These are phyloP conservation scores for Chaetothyriales sp. DNA, from an alignment of 2,329 filamentous ascomycete genomes.

Conservation along the genomic window DNA sequence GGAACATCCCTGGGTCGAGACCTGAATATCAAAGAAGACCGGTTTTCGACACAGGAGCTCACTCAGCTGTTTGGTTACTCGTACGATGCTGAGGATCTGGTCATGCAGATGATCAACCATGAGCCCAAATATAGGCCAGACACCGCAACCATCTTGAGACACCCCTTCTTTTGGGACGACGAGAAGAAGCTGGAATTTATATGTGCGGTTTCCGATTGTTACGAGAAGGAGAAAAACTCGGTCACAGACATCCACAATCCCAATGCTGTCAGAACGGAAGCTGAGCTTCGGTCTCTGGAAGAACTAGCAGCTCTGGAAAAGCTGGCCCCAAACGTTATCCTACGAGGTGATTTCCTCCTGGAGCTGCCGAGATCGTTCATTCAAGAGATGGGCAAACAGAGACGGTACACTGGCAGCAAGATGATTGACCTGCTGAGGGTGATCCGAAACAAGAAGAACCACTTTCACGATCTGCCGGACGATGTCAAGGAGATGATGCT, in stretches of 20 bases:
- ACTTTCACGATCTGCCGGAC: constrained; percentile 92
- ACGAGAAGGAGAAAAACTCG: constrained; percentile 61
- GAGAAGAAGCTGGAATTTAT: constrained; percentile 83
- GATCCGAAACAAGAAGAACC: constrained; percentile 88
- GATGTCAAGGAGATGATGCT: constrained; percentile 53
- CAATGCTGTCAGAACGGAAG: constrained; percentile 9
- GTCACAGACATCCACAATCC: constrained; percentile 15
- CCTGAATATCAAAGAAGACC: constrained; percentile 88
- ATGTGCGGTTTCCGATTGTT: constrained; percentile 93
- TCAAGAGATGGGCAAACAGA: constrained; percentile 78
- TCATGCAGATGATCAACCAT: constrained; percentile 61
- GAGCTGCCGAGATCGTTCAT: constrained; percentile 66
- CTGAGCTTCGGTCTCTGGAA: constrained; percentile 16
- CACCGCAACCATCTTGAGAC: constrained; percentile 66
- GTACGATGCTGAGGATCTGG: constrained; percentile 74
- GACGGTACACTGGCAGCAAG: constrained; percentile 75
- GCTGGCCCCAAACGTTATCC: constrained; percentile 34
- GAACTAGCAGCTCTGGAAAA: constrained; percentile 37
- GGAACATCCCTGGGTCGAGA: constrained; percentile 81
- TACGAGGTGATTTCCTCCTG: constrained; percentile 53
- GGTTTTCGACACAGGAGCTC: constrained; percentile 55
- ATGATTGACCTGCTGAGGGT: constrained; percentile 79
- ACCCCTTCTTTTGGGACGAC: constrained; percentile 91
- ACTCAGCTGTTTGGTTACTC: constrained; percentile 61
- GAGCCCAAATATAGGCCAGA: constrained; percentile 53